A percentile compares a stretch with the other conserved stretches of the same genome.
phyloP scores from a whole-genome alignment of 805 yeast species.

The Saturnispora silvae region DNA sequence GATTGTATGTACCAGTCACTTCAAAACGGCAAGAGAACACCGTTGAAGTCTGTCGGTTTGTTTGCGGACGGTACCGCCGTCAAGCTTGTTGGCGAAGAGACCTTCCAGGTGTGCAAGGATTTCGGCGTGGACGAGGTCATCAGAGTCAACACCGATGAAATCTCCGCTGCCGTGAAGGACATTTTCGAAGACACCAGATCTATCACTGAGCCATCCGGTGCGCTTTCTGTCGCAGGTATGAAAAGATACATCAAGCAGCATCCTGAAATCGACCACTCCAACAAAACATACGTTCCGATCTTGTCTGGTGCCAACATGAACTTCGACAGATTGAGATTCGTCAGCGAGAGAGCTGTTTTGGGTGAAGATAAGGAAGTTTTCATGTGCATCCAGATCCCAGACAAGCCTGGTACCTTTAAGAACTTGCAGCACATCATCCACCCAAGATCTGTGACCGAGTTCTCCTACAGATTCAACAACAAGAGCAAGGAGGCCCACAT shows the following conservation, averaged over 20 bases:
- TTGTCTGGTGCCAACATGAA: slow-evolving; percentile 97
- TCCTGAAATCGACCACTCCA: slow-evolving; percentile 61
- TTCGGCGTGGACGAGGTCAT: slow-evolving; percentile 70
- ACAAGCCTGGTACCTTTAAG: slow-evolving; percentile 81
- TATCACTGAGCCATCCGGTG: slow-evolving; percentile 95
- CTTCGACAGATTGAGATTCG: slow-evolving; percentile 91
- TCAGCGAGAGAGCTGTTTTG: slow-evolving; percentile 92
- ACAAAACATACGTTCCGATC: slow-evolving; percentile 69
- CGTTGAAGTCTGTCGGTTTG: slow-evolving; percentile 70
- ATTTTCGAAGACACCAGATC: slow-evolving; percentile 92
- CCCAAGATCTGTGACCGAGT: slow-evolving; percentile 90
- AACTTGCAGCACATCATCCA: slow-evolving; percentile 65
- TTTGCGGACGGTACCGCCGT: slow-evolving; percentile 99
- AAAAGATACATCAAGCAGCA: slow-evolving; percentile 64
- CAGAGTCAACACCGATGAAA: slow-evolving; percentile 60
- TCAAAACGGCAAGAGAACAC: slow-evolving; percentile 40
- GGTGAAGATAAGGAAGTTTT: slow-evolving; percentile 98
- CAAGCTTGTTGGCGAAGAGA: slow-evolving; percentile 78
- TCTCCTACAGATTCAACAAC: slow-evolving; percentile 69
- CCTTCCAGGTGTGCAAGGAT: slow-evolving; percentile 68
- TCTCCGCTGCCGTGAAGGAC: slow-evolving; percentile 93
- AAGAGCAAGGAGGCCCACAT: slow-evolving; percentile 52
- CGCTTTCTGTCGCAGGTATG: slow-evolving; percentile 90
- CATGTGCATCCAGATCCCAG: slow-evolving; percentile 83
- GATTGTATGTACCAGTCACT: slow-evolving; percentile 79